Percentiles rank a stretch among this genome's conserved stretches.
phyloP scores from a whole-genome alignment of 1,284 basidiomycete genomes.

The Fomitopsis palustris region DNA sequence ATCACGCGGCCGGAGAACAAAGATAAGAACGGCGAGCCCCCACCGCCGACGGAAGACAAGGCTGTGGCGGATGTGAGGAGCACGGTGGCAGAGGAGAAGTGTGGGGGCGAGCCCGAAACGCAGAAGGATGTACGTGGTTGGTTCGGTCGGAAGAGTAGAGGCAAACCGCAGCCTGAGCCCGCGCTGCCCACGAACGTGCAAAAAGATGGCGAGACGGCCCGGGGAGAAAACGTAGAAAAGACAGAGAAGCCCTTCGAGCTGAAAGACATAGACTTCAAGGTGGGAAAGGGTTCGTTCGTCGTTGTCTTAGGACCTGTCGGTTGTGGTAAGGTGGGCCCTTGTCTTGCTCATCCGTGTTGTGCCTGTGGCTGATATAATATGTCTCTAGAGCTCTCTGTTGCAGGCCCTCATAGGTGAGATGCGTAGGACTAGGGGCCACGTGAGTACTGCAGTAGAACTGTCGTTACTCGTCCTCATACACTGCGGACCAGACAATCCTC shows the following conservation, averaged over 20 bases:
- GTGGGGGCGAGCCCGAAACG: slow-evolving; percentile 12
- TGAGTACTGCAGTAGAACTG: slow-evolving; percentile 12
- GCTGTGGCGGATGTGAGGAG: no score
- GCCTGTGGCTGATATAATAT: neutral
- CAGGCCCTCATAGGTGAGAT: slow-evolving; percentile 81
- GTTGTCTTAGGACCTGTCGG: slow-evolving; percentile 75
- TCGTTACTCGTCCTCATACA: no score
- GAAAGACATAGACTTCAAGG: slow-evolving; percentile 49
- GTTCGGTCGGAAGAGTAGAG: slow-evolving; percentile 18
- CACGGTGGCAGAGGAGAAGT: neutral
- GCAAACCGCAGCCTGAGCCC: no score
- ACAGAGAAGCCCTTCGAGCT: slow-evolving; percentile 64
- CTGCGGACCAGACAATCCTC: slow-evolving; percentile 45
- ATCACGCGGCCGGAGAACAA: no score
- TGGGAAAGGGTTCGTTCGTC: slow-evolving; percentile 62
- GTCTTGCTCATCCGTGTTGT: neutral
- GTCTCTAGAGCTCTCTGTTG: slow-evolving; percentile 53
- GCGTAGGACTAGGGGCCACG: slow-evolving; percentile 56
- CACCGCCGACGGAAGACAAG: neutral
- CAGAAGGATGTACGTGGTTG: slow-evolving; percentile 8
- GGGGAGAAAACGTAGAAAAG: slow-evolving; percentile 31
- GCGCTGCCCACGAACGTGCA: slow-evolving; percentile 20
- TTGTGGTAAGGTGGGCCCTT: slow-evolving; percentile 55
- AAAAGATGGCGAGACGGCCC: slow-evolving; percentile 18
- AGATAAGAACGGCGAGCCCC: neutral